Conservation (phyloP, 2,329 filamentous ascomycete genomes). For the Fusarium setosum region DNA sequence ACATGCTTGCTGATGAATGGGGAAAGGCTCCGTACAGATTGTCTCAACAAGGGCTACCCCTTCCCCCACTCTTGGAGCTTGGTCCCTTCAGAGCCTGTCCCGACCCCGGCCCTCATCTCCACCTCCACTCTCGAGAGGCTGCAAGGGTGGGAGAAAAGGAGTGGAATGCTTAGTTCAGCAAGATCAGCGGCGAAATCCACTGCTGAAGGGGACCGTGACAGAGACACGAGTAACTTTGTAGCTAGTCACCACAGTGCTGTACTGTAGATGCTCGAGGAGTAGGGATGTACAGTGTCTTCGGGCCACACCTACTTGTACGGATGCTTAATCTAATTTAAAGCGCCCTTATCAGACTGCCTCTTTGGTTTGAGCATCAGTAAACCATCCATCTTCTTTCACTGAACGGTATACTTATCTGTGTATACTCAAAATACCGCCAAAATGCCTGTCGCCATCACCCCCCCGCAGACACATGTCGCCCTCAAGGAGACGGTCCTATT, state of each 20-base stretch:
- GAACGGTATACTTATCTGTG: not conserved
- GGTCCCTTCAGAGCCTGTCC: not conserved
- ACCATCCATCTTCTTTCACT: not conserved
- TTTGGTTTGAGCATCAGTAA: not conserved
- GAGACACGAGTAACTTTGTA: not conserved
- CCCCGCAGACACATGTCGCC: conserved; percentile 28
- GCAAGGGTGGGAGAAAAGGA: not conserved
- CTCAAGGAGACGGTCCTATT: conserved; percentile 48
- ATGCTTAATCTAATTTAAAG: not conserved
- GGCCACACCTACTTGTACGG: not conserved
- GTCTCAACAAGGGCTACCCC: not conserved
- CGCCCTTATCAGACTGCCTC: not conserved
- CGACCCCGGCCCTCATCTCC: not conserved
- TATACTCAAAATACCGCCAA: conserved; percentile 56
- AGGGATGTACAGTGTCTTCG: not conserved
- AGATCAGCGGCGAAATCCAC: conserved; percentile 1
- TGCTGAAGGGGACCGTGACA: not conserved
- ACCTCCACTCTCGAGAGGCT: not conserved
- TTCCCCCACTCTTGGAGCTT: conserved; percentile 1
- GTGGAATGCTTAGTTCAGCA: not conserved
- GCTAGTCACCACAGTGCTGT: too few relatives aligned
- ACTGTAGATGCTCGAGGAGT: not conserved
- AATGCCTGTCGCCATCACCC: conserved; percentile 33
- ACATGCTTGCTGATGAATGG: too few relatives aligned
- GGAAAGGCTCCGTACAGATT: too few relatives aligned